Evolutionary conservation across 345 rosid genomes (phyloP), one percentile per base, ranked within the genome.

Genomic region (Arabis hirsuta): DNA sequence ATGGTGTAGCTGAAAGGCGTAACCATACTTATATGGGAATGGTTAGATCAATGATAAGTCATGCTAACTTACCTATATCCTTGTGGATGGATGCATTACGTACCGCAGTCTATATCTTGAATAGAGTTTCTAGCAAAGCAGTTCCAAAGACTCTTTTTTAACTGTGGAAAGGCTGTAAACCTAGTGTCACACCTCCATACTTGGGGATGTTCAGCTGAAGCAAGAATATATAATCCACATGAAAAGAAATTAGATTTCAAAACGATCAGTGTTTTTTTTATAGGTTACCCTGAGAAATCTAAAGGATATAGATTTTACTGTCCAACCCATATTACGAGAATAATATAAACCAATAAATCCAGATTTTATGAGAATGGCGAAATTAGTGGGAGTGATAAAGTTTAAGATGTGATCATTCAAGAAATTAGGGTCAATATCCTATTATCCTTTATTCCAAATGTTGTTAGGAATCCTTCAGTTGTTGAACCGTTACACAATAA

Each of bases 21-120:
- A 69, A 69, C 0, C 48, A 12, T 69, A 69, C 24, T 3, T 58
- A 56, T 22, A 57, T 57, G 6, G 52, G 0, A 65, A 65, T 65
- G 59, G 60, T 52, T 44, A 56, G 43, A 57, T 43, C 54, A 19
- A 67, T 47, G 58, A 55, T 69, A 16, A 58, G 39, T 44, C 38
- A 59, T 50, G 24, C 26, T 38, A 44, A 48, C 58, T n/a, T 14
- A 38, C 59, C 6, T 26, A 14, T 71, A 24, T 71, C 36, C 4
- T 71, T 71, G 48, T 70, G 74, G 50, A 58, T 58, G 27, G 39
- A 70, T 36, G 26, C 65, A 47, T 70, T 56, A 59, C 20, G 16
- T 36, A 48, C 46, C 1, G 3, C 7, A 59, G 16, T 29, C 2
- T 36, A 36, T 59, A 50, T 71, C 38, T 71, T 60, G 51, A 71